phyloP scores from a whole-genome alignment of 805 yeast genomes.

The Zygosaccharomyces gambellarensis region DNA sequence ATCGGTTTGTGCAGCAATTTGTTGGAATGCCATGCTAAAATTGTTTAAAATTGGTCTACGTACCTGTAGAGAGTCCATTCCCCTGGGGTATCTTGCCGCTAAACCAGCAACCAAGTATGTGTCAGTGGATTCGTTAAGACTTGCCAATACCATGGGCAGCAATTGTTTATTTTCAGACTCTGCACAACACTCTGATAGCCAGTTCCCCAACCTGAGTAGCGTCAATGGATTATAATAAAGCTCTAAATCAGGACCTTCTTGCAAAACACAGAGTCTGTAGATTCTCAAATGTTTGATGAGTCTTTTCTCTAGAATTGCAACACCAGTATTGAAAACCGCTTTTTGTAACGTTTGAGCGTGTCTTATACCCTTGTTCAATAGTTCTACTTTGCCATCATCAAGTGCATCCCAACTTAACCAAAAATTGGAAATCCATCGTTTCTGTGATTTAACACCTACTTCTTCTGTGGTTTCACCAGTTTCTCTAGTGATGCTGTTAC shows the following conservation, averaged over 20 bases:
- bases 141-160: slow-evolving; percentile 81
- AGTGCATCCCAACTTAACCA: slow-evolving; percentile 67
- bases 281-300: slow-evolving; percentile 72
- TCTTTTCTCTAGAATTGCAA: slow-evolving; percentile 80
- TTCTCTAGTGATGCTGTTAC: slow-evolving; percentile 32
- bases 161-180: slow-evolving; percentile 62
- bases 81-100: slow-evolving; percentile 72
- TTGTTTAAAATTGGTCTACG: slow-evolving; percentile 59
- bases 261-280: slow-evolving; percentile 80
- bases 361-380: slow-evolving; percentile 52
- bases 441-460: slow-evolving; percentile 43
- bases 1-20: slow-evolving; percentile 75
- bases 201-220: slow-evolving; percentile 74
- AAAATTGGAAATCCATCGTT: slow-evolving; percentile 69
- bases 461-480: slow-evolving; percentile 21
- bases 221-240: slow-evolving; percentile 84
- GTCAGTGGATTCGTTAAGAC: slow-evolving; percentile 65
- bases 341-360: slow-evolving; percentile 82
- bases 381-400: slow-evolving; percentile 39
- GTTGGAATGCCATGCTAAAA: slow-evolving; percentile 88
- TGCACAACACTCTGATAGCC: slow-evolving; percentile 87
- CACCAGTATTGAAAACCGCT: slow-evolving; percentile 80
- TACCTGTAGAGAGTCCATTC: slow-evolving; percentile 32
- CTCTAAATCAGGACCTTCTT: slow-evolving; percentile 79
- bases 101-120: slow-evolving; percentile 86